A percentile compares a stretch with the other conserved stretches of the same genome.
phyloP scores from a whole-genome alignment of 2,329 filamentous ascomycete genomes.

The Monosporascus sp. region DNA sequence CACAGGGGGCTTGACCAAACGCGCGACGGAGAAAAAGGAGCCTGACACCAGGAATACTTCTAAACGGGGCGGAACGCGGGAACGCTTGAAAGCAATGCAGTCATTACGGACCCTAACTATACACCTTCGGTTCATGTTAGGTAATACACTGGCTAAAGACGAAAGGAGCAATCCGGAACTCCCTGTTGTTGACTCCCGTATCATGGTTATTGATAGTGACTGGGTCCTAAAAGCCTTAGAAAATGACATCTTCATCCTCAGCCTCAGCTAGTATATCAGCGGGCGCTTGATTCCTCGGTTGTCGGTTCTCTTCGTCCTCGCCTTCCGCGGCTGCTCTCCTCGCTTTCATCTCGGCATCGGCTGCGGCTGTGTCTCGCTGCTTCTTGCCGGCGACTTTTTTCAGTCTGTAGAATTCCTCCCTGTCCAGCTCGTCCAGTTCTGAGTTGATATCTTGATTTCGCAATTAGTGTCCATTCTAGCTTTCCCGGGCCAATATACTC shows the following conservation, averaged over 20 bases:
- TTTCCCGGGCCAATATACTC: slow-evolving; percentile 22
- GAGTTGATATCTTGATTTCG: slow-evolving; percentile 79
- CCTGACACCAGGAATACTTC: no score
- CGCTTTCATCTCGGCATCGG: slow-evolving; percentile 70
- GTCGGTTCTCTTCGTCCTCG: slow-evolving; percentile 34
- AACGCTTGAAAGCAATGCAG: neutral
- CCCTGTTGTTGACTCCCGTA: neutral
- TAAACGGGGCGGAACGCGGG: neutral
- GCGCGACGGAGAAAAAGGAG: no score
- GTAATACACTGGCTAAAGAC: neutral
- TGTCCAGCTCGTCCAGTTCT: slow-evolving; percentile 92
- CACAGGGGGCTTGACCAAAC: no score
- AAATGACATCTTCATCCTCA: slow-evolving; percentile 83
- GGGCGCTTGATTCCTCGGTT: slow-evolving; percentile 36
- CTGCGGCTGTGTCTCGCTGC: slow-evolving; percentile 66
- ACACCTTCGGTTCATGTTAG: neutral
- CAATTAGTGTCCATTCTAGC: slow-evolving; percentile 5
- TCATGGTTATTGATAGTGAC: neutral
- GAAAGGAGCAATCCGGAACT: neutral
- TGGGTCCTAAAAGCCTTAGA: slow-evolving; percentile 41
- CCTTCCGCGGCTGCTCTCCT: slow-evolving; percentile 53
- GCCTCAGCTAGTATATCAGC: slow-evolving; percentile 67
- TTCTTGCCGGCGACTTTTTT: slow-evolving; percentile 93
- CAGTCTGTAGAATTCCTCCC: slow-evolving; percentile 95
- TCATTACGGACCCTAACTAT: neutral